Conservation (phyloP, 805 yeast species). For the Pichia rugopelliculosa region DNA sequence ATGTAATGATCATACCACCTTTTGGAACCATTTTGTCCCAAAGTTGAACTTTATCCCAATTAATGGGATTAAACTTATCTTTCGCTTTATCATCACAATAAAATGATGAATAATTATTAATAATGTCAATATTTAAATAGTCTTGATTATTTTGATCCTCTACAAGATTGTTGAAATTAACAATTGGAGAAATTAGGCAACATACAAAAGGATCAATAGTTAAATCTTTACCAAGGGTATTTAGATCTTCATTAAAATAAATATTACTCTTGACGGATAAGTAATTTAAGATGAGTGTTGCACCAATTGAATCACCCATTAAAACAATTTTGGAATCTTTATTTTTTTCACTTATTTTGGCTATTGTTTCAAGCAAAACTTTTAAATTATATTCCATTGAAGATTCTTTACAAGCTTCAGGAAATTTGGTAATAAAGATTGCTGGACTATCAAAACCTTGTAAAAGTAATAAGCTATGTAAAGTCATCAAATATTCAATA, state of each 20-base stretch:
- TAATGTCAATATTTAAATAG: slow-evolving; percentile 13
- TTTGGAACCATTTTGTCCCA: slow-evolving; percentile 38
- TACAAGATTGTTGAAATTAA: slow-evolving; percentile 10
- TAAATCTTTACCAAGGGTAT: slow-evolving; percentile 12
- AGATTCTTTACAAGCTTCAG: slow-evolving; percentile 10
- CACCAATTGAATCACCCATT: slow-evolving; percentile 45
- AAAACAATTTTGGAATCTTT: slow-evolving; percentile 28
- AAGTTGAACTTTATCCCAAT: slow-evolving; percentile 23
- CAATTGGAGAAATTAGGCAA: slow-evolving; percentile 24
- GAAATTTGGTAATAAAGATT: slow-evolving; percentile 32
- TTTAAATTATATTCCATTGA: slow-evolving; percentile 6
- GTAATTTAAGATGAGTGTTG: slow-evolving; percentile 33
- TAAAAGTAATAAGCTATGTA: slow-evolving; percentile 34
- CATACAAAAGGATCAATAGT: slow-evolving; percentile 18
- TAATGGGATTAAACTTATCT: slow-evolving; percentile 17
- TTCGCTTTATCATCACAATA: slow-evolving; percentile 6
- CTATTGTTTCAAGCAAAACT: not conserved
- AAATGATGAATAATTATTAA: slow-evolving; percentile 12
- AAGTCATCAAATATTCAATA: slow-evolving; percentile 36
- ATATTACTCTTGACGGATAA: slow-evolving; percentile 17
- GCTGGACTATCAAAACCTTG: slow-evolving; percentile 47
- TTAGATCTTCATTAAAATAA: slow-evolving; percentile 4
- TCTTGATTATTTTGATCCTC: not conserved
- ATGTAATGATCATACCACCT: slow-evolving; percentile 34
- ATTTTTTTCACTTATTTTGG: slow-evolving; percentile 1